Base-by-base conservation (phyloP, 495 filamentous ascomycete species). In the Hypoxylon perforatum region DNA sequence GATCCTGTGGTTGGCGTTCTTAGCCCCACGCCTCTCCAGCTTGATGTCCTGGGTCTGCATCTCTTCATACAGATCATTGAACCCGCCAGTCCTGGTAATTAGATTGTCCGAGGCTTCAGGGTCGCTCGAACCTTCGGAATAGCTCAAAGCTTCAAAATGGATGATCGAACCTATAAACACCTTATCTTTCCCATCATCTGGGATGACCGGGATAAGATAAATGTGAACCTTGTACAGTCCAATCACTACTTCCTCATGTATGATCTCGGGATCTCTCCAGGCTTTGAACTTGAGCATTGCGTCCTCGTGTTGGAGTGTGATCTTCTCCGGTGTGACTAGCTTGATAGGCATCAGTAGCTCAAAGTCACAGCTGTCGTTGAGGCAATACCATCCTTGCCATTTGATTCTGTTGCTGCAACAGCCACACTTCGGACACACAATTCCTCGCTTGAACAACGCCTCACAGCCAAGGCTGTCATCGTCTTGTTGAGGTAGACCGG, bases 401-500 rank as follows among this genome's bases (percentile, higher is more conserved):
- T 81, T 71, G 12, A 80, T 73, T 8, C 92, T 82, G 2, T 85
- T 80, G 35, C 81, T 87, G 69, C 91, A 92, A 30, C 86, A 82
- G 0, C 78, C 75, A 66, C 93, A 96, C n/a, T 74, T 57, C 0
- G 87, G 88, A 63, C 93, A 97, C 0, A 91, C 88, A 51, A 95
- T 87, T 0, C 92, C 93, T 2, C 57, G 57, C 8, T 75, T 78
- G 45, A 72, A 77, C 6, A 35, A 5, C 19, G 57, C 44, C 38
- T 84, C 82, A 1, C 75, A 78, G 0, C 81, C 81, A 22, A 74
- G 71, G 0, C 38, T 15, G 0, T 48, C 21, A 0, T 53, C 53
- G 3, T 57, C 11, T 1, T 53, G 23, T 1, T 38, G 14, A 1
- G 70, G 70, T 4, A 81, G 42, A 0, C 72, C 35, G 0, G 86